Evolutionary conservation across 2,329 filamentous ascomycete species (phyloP).

Genomic region (Tolypocladium tundrense): DNA sequence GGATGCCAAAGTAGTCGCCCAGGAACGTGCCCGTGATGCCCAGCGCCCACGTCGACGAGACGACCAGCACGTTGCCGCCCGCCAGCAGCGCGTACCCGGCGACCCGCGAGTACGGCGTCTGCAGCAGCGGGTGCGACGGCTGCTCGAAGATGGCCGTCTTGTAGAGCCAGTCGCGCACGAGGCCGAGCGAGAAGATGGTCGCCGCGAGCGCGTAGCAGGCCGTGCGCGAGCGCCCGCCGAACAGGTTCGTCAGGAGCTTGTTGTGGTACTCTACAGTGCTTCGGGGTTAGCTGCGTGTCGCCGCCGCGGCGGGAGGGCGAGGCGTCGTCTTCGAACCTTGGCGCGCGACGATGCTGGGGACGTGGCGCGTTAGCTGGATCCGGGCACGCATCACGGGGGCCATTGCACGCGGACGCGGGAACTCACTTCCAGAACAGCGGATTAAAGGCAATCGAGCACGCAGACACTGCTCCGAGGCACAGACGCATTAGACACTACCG

Average conservation of each 20-base stretch:
- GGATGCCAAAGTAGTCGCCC: conserved; percentile 96
- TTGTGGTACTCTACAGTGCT: conserved; percentile 69
- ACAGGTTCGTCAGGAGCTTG: conserved; percentile 78
- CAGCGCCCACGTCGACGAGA: conserved; percentile 83
- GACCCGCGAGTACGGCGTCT: conserved; percentile 46
- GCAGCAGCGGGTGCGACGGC: conserved; percentile 65
- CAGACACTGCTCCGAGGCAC: conserved; percentile 51
- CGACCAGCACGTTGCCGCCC: conserved; percentile 71
- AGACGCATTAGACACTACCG: background rate
- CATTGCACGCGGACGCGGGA: conserved; percentile 3
- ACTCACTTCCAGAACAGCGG: conserved; percentile 99
- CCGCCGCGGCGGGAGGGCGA: conserved; percentile 6
- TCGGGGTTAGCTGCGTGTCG: conserved; percentile 7
- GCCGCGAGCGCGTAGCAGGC: conserved; percentile 86
- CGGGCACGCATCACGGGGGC: background rate
- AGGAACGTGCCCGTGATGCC: conserved; percentile 94
- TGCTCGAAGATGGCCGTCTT: conserved; percentile 68
- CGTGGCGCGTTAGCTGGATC: background rate
- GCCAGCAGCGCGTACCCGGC: conserved; percentile 63
- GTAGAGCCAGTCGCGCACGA: conserved; percentile 81
- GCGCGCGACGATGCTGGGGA: conserved; percentile 64
- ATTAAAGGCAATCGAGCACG: conserved; percentile 80
- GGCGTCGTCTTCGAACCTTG: conserved; percentile 44
- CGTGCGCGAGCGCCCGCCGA: conserved; percentile 63
- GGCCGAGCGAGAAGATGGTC: conserved; percentile 84